Conservation (phyloP, 306 rosid genomes). For the Betula pendula region DNA sequence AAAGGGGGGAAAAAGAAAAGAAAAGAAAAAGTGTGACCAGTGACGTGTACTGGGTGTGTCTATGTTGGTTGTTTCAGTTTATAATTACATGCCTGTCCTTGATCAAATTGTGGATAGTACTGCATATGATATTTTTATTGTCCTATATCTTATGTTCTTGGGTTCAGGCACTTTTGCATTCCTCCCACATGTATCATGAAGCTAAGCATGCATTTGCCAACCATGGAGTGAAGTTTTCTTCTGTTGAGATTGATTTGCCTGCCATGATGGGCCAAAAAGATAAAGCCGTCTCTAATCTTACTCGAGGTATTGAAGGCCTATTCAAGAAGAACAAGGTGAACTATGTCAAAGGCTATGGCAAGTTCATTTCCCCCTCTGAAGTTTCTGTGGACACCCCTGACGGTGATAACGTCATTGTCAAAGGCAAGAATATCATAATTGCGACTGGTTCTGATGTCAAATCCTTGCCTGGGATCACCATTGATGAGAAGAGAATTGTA, state of each 20-base stretch:
- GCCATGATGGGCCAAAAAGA: conserved; percentile 96
- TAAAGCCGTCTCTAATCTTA: conserved; percentile 83
- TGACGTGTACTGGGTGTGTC: not conserved
- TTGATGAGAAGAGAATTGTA: conserved; percentile 92
- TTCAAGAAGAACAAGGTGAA: conserved; percentile 96
- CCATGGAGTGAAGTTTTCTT: conserved; percentile 85
- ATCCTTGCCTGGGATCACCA: conserved; percentile 81
- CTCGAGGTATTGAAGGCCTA: conserved; percentile 88
- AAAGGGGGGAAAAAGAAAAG: no score
- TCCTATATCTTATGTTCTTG: conserved; percentile 9
- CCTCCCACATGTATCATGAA: conserved; percentile 97
- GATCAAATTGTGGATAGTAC: not conserved
- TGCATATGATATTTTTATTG: not conserved
- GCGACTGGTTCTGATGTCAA: conserved; percentile 99
- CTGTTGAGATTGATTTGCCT: conserved; percentile 83
- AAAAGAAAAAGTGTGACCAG: no score
- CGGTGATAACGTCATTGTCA: conserved; percentile 73
- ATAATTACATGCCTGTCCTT: not conserved
- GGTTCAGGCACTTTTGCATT: conserved; percentile 89
- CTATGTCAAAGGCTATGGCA: conserved; percentile 96
- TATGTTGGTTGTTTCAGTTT: not conserved
- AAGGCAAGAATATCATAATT: conserved; percentile 81
- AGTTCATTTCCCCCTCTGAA: conserved; percentile 76
- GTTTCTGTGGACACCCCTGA: conserved; percentile 80
- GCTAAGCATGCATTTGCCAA: conserved; percentile 78